Percentiles rank a stretch among this genome's conserved stretches.
Conservation (phyloP, 768 basidiomycete genomes). For the Fomitopsis pulvina region DNA sequence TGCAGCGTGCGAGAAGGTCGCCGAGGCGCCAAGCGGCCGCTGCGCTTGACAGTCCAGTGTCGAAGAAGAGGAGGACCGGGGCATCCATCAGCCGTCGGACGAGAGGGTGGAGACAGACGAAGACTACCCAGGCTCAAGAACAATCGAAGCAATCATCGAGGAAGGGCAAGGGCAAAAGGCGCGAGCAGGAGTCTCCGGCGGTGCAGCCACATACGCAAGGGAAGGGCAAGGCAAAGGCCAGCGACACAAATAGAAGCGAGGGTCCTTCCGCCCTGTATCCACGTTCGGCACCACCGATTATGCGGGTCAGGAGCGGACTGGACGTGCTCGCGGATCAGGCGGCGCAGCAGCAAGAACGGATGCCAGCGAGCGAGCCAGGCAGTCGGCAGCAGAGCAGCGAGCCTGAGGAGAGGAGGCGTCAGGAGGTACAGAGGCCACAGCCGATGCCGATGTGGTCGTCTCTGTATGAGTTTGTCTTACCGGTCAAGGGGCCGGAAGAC, state of each 20-base stretch:
- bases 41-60: slow-evolving; percentile 28
- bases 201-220: not conserved
- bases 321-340: slow-evolving; percentile 75
- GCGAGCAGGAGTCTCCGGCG: not conserved
- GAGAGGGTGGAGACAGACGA: slow-evolving; percentile 1
- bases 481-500: too few species aligned
- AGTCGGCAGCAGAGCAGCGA: not conserved
- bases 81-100: not conserved
- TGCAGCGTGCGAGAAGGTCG: slow-evolving; percentile 17
- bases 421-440: not conserved
- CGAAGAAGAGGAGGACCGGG: slow-evolving; percentile 31
- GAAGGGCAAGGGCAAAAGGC: slow-evolving; percentile 7
- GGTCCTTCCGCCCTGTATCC: not conserved
- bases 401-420: not conserved
- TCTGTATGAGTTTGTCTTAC: too few species aligned
- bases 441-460: not conserved
- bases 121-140: not conserved
- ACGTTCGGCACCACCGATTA: slow-evolving; percentile 4
- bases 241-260: too few species aligned
- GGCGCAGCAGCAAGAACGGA: slow-evolving; percentile 28
- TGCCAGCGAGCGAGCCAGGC: slow-evolving; percentile 13
- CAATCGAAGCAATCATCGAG: not conserved
- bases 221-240: not conserved
- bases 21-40: slow-evolving; percentile 14
- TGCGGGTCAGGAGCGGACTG: slow-evolving; percentile 43